These are phyloP conservation scores for Panicum hallii DNA, from an alignment of 202 grass and related monocot genomes.

Conservation along the genomic window DNA sequence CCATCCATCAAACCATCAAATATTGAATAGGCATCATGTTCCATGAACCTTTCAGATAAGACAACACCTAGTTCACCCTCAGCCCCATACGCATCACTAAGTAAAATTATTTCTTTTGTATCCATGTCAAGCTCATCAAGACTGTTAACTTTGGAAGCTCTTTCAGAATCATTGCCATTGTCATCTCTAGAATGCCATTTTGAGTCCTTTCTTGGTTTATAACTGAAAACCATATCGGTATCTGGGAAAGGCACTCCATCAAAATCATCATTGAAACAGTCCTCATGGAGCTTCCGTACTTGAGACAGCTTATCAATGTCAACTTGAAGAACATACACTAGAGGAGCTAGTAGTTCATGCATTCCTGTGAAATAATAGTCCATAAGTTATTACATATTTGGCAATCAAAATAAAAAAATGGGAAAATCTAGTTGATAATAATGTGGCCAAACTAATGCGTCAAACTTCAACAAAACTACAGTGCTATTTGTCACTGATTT, in stretches of 20 bases:
- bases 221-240: constrained; percentile 68
- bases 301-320: constrained; percentile 76
- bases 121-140: constrained; percentile 74
- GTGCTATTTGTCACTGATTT: neutral
- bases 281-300: constrained; percentile 73
- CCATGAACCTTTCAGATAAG: constrained; percentile 93
- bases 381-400: constrained; percentile 34
- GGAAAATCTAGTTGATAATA: constrained; percentile 16
- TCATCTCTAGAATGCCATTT: constrained; percentile 56
- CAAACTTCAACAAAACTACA: constrained; percentile 14
- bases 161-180: constrained; percentile 49
- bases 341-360: constrained; percentile 95
- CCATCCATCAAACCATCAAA: constrained; percentile 90
- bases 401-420: constrained; percentile 31
- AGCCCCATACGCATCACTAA: constrained; percentile 94
- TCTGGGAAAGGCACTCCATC: constrained; percentile 68
- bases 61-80: constrained; percentile 92
- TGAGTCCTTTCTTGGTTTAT: constrained; percentile 67
- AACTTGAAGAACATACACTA: constrained; percentile 94
- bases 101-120: constrained; percentile 79
- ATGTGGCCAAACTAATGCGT: constrained; percentile 8
- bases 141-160: constrained; percentile 52
- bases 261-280: constrained; percentile 85
- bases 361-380: constrained; percentile 66
- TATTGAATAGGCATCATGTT: constrained; percentile 97